Conservation (phyloP, 2,329 filamentous ascomycete species). For the Didymella exigua region DNA sequence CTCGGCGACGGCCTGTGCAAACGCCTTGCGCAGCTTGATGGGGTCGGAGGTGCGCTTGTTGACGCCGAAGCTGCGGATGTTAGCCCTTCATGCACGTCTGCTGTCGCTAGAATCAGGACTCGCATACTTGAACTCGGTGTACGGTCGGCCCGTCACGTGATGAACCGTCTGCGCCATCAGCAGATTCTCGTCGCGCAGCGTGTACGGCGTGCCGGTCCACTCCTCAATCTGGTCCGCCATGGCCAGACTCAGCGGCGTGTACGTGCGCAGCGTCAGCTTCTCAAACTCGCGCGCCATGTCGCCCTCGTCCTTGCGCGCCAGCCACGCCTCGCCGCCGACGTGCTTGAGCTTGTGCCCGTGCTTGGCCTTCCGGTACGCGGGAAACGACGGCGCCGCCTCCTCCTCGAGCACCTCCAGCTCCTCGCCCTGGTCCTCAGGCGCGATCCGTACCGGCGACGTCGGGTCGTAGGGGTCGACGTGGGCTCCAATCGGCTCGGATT, state of each 20-base stretch:
- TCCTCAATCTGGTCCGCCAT: slow-evolving; percentile 43
- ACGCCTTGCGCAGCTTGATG: slow-evolving; percentile 43
- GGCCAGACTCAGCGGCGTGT: slow-evolving; percentile 37
- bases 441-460: slow-evolving; percentile 44
- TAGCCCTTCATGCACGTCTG: background rate
- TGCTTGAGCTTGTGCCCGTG: slow-evolving; percentile 52
- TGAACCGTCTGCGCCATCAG: slow-evolving; percentile 38
- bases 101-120: background rate
- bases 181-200: slow-evolving; percentile 36
- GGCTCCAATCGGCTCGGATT: slow-evolving; percentile 45
- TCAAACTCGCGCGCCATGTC: slow-evolving; percentile 40
- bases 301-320: slow-evolving; percentile 39
- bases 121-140: slow-evolving; percentile 32
- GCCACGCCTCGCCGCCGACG: slow-evolving; percentile 59
- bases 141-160: slow-evolving; percentile 43
- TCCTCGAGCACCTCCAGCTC: slow-evolving; percentile 42
- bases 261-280: slow-evolving; percentile 43
- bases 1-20: slow-evolving; percentile 64
- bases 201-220: slow-evolving; percentile 39
- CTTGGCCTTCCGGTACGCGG: slow-evolving; percentile 19
- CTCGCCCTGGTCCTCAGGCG: slow-evolving; percentile 44
- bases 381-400: slow-evolving; percentile 12
- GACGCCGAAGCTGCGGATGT: slow-evolving; percentile 30
- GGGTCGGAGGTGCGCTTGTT: slow-evolving; percentile 21
- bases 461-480: slow-evolving; percentile 48